phyloP scores from a whole-genome alignment of 1,284 basidiomycete genomes.

The Vanrija humicola region DNA sequence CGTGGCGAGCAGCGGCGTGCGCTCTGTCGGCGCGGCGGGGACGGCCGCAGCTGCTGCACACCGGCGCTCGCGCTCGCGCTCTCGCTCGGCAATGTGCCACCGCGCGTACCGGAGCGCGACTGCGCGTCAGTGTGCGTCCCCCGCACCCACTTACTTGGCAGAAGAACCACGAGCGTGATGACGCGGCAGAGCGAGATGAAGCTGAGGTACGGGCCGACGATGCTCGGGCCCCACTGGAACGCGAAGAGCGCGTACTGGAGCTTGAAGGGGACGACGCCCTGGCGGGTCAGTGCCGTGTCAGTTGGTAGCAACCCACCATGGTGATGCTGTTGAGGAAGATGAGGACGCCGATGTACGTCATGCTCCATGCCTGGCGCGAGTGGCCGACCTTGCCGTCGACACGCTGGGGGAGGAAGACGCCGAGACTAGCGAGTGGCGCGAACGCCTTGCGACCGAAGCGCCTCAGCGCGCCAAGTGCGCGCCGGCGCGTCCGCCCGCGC shows the following conservation, averaged over 20 bases:
- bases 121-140: constrained; percentile 7
- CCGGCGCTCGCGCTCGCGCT: constrained; percentile 3
- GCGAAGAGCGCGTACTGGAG: constrained; percentile 65
- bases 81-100: constrained; percentile 26
- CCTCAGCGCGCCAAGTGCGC: constrained; percentile 23
- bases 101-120: constrained; percentile 44
- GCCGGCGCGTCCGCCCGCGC: constrained; percentile 1
- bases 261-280: constrained; percentile 59
- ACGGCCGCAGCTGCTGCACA: not conserved
- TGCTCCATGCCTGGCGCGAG: constrained; percentile 60
- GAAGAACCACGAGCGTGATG: constrained; percentile 58
- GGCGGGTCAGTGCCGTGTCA: no score
- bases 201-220: constrained; percentile 75
- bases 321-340: constrained; percentile 55
- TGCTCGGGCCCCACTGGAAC: constrained; percentile 69
- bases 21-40: not conserved
- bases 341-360: constrained; percentile 56
- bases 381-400: constrained; percentile 31
- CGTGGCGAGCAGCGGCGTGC: constrained; percentile 9
- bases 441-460: constrained; percentile 47
- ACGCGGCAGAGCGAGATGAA: constrained; percentile 59
- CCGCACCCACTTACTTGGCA: constrained; percentile 54
- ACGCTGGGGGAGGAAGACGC: constrained; percentile 59
- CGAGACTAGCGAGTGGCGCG: constrained; percentile 62
- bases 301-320: constrained; percentile 25